phyloP scores from a whole-genome alignment of 2,329 filamentous ascomycete genomes.

The Capronia americana region DNA sequence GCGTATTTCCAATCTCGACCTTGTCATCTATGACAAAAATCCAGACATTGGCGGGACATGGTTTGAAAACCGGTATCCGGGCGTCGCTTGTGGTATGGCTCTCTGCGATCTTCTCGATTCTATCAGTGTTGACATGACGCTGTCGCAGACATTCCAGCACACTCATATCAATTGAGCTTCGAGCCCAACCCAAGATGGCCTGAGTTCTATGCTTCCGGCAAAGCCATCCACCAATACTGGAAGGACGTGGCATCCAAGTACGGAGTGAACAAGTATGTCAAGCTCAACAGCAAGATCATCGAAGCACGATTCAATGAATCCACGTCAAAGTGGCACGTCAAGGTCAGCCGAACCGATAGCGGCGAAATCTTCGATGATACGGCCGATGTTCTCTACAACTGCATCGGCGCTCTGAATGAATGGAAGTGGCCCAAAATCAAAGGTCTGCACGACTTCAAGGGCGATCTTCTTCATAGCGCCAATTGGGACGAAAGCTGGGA shows the following conservation, averaged over 20 bases:
- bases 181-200: constrained; percentile 39
- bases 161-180: constrained; percentile 32
- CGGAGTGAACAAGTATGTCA: constrained; percentile 10
- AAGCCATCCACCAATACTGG: constrained; percentile 43
- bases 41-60: constrained; percentile 21
- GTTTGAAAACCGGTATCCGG: constrained; percentile 43
- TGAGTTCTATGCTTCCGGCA: constrained; percentile 36
- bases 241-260: constrained; percentile 39
- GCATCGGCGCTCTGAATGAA: constrained; percentile 49
- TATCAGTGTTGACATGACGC: too few relatives aligned
- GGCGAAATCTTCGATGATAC: constrained; percentile 35
- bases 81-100: constrained; percentile 44
- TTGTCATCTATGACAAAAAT: constrained; percentile 29
- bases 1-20: constrained; percentile 11
- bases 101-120: too few relatives aligned
- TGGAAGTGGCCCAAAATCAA: constrained; percentile 56
- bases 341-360: constrained; percentile 49
- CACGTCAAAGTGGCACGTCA: constrained; percentile 18
- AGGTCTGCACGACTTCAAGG: constrained; percentile 56
- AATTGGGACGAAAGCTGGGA: constrained; percentile 43
- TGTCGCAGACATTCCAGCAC: constrained; percentile 40
- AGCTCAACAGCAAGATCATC: constrained; percentile 19
- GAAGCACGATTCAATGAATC: constrained; percentile 17
- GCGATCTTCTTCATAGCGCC: constrained; percentile 54
- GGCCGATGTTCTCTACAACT: constrained; percentile 47